phyloP scores from a whole-genome alignment of 768 basidiomycete genomes.

The Coprinellus micaceus region DNA sequence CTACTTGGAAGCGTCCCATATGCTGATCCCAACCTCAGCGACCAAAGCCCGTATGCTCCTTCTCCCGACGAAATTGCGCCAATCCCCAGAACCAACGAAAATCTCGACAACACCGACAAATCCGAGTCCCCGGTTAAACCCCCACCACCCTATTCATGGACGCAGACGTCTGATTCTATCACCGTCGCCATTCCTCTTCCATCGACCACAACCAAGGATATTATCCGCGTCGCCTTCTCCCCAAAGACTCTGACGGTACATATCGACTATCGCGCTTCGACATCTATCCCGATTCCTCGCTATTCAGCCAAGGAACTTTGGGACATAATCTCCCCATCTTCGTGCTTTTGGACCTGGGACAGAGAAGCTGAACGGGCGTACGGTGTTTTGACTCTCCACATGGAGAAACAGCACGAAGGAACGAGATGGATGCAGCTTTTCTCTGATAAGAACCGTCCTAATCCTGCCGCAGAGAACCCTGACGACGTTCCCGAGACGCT shows the following conservation, averaged over 20 bases:
- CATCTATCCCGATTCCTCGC: constrained; percentile 39
- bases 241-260: constrained; percentile 62
- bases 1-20: constrained; percentile 60
- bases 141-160: constrained; percentile 90
- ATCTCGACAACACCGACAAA: constrained; percentile 51
- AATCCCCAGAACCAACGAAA: constrained; percentile 61
- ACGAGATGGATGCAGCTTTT: constrained; percentile 90
- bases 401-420: constrained; percentile 82
- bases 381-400: constrained; percentile 74
- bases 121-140: constrained; percentile 21
- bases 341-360: constrained; percentile 95
- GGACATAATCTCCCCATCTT: constrained; percentile 71
- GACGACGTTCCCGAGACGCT: constrained; percentile 84
- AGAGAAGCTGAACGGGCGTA: constrained; percentile 63
- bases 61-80: constrained; percentile 63
- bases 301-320: constrained; percentile 68
- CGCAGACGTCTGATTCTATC: constrained; percentile 78
- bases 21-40: constrained; percentile 32
- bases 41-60: constrained; percentile 47
- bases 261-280: constrained; percentile 38
- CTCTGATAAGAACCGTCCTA: constrained; percentile 34
- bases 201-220: constrained; percentile 54
- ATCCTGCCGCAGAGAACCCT: constrained; percentile 37
- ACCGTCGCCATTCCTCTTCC: constrained; percentile 86
- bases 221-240: constrained; percentile 67